Base-by-base conservation (phyloP, 1,284 basidiomycete genomes). In the Puccinia coronata region DNA sequence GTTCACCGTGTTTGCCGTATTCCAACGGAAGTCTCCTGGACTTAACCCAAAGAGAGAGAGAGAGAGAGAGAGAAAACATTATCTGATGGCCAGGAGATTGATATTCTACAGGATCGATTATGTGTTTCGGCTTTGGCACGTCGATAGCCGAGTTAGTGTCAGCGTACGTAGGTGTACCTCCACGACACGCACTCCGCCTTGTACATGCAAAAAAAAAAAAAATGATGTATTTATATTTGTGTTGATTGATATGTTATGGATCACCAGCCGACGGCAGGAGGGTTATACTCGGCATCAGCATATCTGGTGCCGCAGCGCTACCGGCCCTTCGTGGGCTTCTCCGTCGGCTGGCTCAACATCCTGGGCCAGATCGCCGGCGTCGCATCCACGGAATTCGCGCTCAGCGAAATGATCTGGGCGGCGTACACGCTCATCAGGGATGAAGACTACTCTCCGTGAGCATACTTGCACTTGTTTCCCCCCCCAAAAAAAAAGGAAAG, bases 331-430 rank as follows among this genome's bases (percentile, higher is more conserved):
- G 86, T 87, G 61, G 88, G 88, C 36, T 89, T 49, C 41, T 67
- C 36, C 49, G 63, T 81, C n/a, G 81, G 82, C 23, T 83, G 85
- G 92, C 89, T 96, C 73, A 96, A 96, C 86, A 90, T 94, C 65
- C 90, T 96, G 16, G 94, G 93, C 61, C 93, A 94, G 86, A 90
- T 93, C 79, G 92, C 92, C 5, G 93, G 93, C 47, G 88, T 94
- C 65, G 91, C 92, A 0, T 94, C 92, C 1, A 95, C 93, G 1
- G 95, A 96, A 86, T 96, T 93, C 84, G 95, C 94, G 80, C 88
- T 97, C 31, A 89, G 92, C 39, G 90, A 90, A 85, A 96, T 96
- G 95, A 95, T 96, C 82, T 92, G 92, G 87, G 91, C 92, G 18
- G 93, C 92, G 0, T 84, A 84, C 80, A 86, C 85, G 51, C 82